Evolutionary conservation across 1,284 basidiomycete genomes (phyloP), one percentile per base, ranked within the genome.

Genomic region (Pseudozyma sp.): DNA sequence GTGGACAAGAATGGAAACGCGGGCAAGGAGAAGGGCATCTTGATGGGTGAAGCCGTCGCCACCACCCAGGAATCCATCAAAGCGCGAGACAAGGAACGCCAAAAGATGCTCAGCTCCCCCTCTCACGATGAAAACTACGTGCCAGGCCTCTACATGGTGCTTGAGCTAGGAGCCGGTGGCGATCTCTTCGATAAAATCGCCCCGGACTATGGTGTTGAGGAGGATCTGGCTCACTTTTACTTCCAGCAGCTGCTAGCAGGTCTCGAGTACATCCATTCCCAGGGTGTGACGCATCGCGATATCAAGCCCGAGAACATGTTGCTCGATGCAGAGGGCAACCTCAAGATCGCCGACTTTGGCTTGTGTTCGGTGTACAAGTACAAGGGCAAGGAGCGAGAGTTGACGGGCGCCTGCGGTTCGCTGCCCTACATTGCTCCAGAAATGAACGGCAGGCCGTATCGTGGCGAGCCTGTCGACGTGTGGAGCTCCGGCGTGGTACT

Each of bases 401-500:
- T 84, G 53, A 79, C 79, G 6, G 82, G 82, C n/a, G 81, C 81
- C 0, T 98, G 96, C 80, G 96, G 97, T 0, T 97, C 94, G 84
- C 85, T 97, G 63, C 96, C 97, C 0, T 99, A 99, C 84, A 92
- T 96, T 14, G 94, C 94, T 0, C 95, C 94, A 0, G 95, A 97
- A 66, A 82, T 81, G 80, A 80, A 72, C 45, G 83, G 83, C 17
- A 75, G 85, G 70, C 86, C 92, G 0, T 99, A 98, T 85, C 86
- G 90, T 30, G 96, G 94, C 5, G 94, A 97, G 75, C 94, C 95
- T 0, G 90, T 98, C 40, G 96, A 99, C 84, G 90, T 84, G 3
- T 99, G 96, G 96, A 94, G 94, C 1, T 89, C 93, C 54, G 97
- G 97, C 1, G 92, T 98, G n/a, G 96, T 99, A 39, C 87, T 99